Base-by-base conservation (phyloP, 176 grass and related monocot species). In the Rhynchospora tenuis region DNA sequence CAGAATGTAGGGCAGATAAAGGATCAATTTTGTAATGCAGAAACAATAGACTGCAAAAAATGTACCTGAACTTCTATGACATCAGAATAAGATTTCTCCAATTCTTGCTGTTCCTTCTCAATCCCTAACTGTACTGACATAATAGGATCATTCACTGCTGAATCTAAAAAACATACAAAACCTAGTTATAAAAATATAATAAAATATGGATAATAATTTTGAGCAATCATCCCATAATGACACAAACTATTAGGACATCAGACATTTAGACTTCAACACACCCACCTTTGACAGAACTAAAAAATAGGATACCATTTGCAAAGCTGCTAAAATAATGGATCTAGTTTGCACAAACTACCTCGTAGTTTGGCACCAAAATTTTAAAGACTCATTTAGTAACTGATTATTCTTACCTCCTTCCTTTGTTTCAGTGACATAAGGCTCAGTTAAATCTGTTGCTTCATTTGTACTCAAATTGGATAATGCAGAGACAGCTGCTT, bases 41-140 rank as follows among this genome's bases (percentile, higher is more conserved):
- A 13, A 44, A 84, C 66, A 10, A 10, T 54, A 26, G 20, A 24
- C 0, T 46, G 28, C 3, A 46, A 61, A 80, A n/a, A 33, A 27
- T 13, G 44, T 85, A 99, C 96, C 93, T 99, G 96, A 65, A 99
- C 69, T 78, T 93, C 89, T 79, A 99, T 88, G 83, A 99, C 89
- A 77, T 93, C 78, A 1, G 89, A 93, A 55, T 95, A 59, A 89
- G 88, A 95, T 87, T 87, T 88, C 80, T 95, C 96, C 84, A 93
- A 68, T 84, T 85, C 87, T 62, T 85, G 87, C n/a, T 63, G 60
- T 84, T 95, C 96, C 84, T 89, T 90, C 47, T 92, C 80, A 48
- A 95, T 89, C 80, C 95, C 88, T 15, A 82, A 82, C 24, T 83
- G 84, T 86, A 93, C 93, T 63, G 69, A 83, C 56, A 87, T 46